Percentiles rank a stretch among this genome's conserved stretches.
Evolutionary conservation across 2,329 filamentous ascomycete species (phyloP).

Genomic region (Sordariomycetes sp.): DNA sequence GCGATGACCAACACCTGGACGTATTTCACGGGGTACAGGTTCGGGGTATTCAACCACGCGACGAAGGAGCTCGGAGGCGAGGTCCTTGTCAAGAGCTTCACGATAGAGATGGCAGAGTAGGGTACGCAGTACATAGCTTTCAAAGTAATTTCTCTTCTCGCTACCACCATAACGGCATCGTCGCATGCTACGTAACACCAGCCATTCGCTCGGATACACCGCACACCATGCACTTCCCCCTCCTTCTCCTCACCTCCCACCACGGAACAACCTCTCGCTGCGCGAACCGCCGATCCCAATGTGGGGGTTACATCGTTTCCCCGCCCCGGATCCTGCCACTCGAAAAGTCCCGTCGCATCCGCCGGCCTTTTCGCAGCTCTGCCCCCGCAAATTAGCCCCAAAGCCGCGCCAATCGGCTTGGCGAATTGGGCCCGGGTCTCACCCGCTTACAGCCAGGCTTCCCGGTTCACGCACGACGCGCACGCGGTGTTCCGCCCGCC

Average conservation of each 20-base stretch:
- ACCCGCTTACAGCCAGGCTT: not conserved
- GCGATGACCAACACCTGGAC: constrained; percentile 27
- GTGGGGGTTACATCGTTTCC: not conserved
- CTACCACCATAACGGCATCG: not conserved
- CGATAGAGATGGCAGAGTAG: constrained; percentile 1
- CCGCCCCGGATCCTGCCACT: not conserved
- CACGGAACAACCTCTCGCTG: not conserved
- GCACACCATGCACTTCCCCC: too few species aligned
- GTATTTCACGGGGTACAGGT: constrained; percentile 37
- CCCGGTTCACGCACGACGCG: not conserved
- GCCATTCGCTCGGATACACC: not conserved
- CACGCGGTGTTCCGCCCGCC: not conserved
- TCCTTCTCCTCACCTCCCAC: not conserved
- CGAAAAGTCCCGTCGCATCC: not conserved
- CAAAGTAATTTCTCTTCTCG: too few species aligned
- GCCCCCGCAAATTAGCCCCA: not conserved
- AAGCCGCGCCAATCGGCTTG: not conserved
- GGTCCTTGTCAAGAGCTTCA: constrained; percentile 8
- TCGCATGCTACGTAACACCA: not conserved
- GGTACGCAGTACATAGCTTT: too few species aligned
- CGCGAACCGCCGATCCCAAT: not conserved
- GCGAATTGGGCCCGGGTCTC: not conserved
- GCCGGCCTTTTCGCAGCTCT: too few species aligned
- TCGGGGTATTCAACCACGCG: constrained; percentile 36
- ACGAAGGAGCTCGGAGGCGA: constrained; percentile 19